Base-by-base conservation (phyloP, 2,329 filamentous ascomycete genomes). In the Trichoderma sp. region DNA sequence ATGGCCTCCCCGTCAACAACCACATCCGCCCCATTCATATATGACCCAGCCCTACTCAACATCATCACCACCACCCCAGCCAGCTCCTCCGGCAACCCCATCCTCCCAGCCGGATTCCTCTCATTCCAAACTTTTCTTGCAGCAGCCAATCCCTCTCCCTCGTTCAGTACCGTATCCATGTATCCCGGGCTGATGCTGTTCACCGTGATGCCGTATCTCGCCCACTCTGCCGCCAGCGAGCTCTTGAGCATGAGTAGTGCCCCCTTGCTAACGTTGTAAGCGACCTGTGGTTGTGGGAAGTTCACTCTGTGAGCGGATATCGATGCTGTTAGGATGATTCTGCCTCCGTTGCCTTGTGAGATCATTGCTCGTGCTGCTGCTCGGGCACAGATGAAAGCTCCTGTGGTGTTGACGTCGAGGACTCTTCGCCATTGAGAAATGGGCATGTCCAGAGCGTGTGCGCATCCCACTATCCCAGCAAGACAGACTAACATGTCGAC, bases 101-200 rank as follows among this genome's bases (percentile, higher is more conserved):
- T 93, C 35, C 92, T 84, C 0, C 92, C 91, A 82, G 88, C 87
- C 0, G 92, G 92, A 80, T 91, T 91, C 74, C 91, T 85, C 41
- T 83, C 84, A 27, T 85, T 85, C 92, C 92, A 94, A 2, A 87
- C 85, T 35, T 84, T 84, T 75, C 89, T 85, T 50, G 88, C 87
- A 50, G 86, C 85, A 12, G 86, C 86, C 64, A 94, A 81, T 0
- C 89, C 89, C 8, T 88, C 87, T 0, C 92, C 91, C 76, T 91
- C 91, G 79, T 94, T 95, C 65, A 95, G 83, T 14, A 94, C 89
- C 0, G 93, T 94, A 79, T 94, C 93, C 91, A 95, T 94, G 79
- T 95, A 95, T 0, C 93, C 93, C 0, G 93, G 93, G 53, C 88
- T 91, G 62, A 95, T 87, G 21, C 87, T 90, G 79, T 95, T 95